Evolutionary conservation across 352 stramenopile species (phyloP), one percentile per base, ranked within the genome.

Genomic region (Ophiocytium majus): DNA sequence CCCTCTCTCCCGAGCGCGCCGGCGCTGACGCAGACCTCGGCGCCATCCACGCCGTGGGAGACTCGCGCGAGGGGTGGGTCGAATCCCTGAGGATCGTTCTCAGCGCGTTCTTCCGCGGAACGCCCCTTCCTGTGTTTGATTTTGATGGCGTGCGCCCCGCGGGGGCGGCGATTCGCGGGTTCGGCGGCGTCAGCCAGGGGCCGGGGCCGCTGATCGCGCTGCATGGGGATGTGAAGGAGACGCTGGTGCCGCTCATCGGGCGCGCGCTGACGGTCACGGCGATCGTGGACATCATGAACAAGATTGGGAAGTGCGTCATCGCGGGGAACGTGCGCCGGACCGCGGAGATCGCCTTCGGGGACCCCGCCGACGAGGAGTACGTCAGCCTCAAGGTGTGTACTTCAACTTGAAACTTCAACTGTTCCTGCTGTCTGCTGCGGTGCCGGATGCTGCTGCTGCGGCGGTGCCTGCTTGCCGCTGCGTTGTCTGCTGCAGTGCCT

Each of bases 201-300:
- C 92, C 93, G 5, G 88, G 90, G 17, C 91, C 93, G 0, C 89
- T 98, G 17, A 89, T 92, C 9, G 88, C 91, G 0, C 89, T 98
- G 10, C 94, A 98, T 74, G 79, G 82, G 0, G 83, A 90, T 23
- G 90, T 97, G 14, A 82, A 92, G 49, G 90, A 88, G 9, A 90
- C 92, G 9, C 85, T 98, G 78, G 86, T 90, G 10, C 81, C 85
- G 0, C 85, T 92, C 0, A 85, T 91, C 0, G 93, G 93, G 0
- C 89, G 91, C 23, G 82, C 83, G 10, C 82, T 98, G 36, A 92
- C 90, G 0, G 90, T 91, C 0, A 93, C 92, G 37, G 89, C 89
- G 36, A 98, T 98, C 76, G 93, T 97, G 32, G 95, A 98, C 86
- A 90, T 98, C 50, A 97, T 98, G 93, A 98, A 98, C 82, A 81